Evolutionary conservation across 179 eudicot genomes (phyloP), one percentile per base, ranked within the genome.

Genomic region (Nepenthes alata): DNA sequence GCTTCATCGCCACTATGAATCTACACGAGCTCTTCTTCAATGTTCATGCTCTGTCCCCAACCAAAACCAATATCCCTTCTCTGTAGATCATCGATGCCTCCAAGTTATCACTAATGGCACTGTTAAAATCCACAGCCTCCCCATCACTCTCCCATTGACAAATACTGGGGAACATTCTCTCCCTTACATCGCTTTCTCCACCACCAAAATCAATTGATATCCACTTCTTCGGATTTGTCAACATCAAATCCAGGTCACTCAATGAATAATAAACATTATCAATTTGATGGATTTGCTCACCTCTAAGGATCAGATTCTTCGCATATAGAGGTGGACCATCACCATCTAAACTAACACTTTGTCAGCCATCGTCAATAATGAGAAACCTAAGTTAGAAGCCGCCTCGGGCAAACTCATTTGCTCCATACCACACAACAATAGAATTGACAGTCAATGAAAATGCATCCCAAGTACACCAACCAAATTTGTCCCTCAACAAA

Each of bases 101-200:
- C 45, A 82, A 81, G 82, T 77, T 83, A 76, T 90, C 95, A 57
- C 87, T 61, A n/a, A 93, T 93, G 67, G 89, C 98, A 63, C 97
- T 89, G 5, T 97, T 93, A 6, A 93, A 87, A 77, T 93, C 98
- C 13, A 97, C 98, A 0, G 90, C 93, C 59, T 89, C 98, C 0
- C 94, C 97, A n/a, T 93, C 94, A 52, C 90, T 83, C 7, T 93
- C 98, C 98, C 97, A 93, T 5, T 89, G 82, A 65, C 97, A 93
- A 60, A 89, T 85, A 73, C 95, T 67, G 0, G 97, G 95, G 6
- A 86, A 74, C 53, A 55, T 45, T 58, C 78, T 77, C 66, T 80
- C 94, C n/a, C 69, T 74, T 12, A 34, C 55, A 10, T 54, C 45
- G 11, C 76, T 49, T 72, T 76, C 34, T 6, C 68, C 77, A 35